A percentile compares a stretch with the other conserved stretches of the same genome.
Evolutionary conservation across 176 grass and related monocot genomes (phyloP).

Genomic region (Juncus inflexus): DNA sequence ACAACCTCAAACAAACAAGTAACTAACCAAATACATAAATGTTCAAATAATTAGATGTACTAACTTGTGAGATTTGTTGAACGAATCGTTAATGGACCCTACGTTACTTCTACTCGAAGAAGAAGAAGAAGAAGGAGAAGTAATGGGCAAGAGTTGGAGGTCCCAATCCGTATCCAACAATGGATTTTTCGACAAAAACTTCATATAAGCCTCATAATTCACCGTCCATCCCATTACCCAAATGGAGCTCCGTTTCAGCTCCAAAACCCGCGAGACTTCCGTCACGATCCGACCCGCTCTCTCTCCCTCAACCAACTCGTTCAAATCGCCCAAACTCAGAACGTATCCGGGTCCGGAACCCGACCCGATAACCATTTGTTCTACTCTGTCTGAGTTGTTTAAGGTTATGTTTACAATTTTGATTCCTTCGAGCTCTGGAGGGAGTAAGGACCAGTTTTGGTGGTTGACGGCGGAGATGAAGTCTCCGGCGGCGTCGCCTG

Average conservation of each 20-base stretch:
- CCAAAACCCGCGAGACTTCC: slow-evolving; percentile 76
- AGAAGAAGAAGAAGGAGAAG: slow-evolving; percentile 30
- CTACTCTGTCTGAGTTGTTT: slow-evolving; percentile 24
- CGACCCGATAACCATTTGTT: slow-evolving; percentile 29
- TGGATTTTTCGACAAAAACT: slow-evolving; percentile 86
- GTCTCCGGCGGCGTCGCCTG: slow-evolving; percentile 47
- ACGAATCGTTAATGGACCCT: slow-evolving; percentile 12
- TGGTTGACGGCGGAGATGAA: slow-evolving; percentile 39
- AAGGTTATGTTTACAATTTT: slow-evolving; percentile 30
- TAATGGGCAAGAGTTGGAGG: slow-evolving; percentile 81
- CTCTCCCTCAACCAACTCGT: slow-evolving; percentile 49
- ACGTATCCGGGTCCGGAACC: slow-evolving; percentile 35
- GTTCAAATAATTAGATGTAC: not conserved
- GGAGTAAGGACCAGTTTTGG: slow-evolving; percentile 38
- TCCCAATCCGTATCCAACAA: slow-evolving; percentile 95
- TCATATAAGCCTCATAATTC: slow-evolving; percentile 83
- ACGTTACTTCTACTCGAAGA: slow-evolving; percentile 22
- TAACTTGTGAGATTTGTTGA: slow-evolving; percentile 54
- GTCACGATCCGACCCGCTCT: slow-evolving; percentile 36
- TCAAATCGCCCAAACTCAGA: slow-evolving; percentile 76
- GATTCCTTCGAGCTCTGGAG: slow-evolving; percentile 30
- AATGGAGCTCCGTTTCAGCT: slow-evolving; percentile 41
- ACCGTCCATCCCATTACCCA: slow-evolving; percentile 90
- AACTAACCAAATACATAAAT: not conserved
- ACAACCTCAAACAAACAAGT: not conserved